Base-by-base conservation (phyloP, 352 stramenopile species). In the Globisporangium camurandrum region DNA sequence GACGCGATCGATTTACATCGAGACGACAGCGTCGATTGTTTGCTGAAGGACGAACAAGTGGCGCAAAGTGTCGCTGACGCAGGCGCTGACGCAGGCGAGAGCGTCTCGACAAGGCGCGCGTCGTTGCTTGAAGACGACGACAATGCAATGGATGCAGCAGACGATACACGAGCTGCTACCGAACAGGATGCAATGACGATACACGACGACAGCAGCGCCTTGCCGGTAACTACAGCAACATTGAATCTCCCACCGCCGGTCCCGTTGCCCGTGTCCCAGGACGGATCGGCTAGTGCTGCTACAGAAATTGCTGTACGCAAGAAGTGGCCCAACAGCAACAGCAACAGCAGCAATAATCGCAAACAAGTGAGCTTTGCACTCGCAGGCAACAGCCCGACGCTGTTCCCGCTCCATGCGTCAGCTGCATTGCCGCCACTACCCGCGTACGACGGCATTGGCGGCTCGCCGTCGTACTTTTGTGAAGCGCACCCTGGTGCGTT, bases 381-480 rank as follows among this genome's bases (percentile, higher is more conserved):
- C 38, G 38, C 30, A 6, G 53, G 46, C 7, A 41, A 52, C 9
- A 51, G 46, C 5, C 39, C 49, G 24, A 57, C 57, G 9, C 28
- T 43, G 22, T 66, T 56, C n/a, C 56, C 55, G 7, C n/a, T n/a
- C n/a, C 59, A 62, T 26, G 37, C 68, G 17, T 57, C 68, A 1
- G 57, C 55, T 3, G 56, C 76, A 16, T 54, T 92, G 9, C 75
- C 78, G n/a, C 78, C 78, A 14, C 51, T 92, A 11, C 81, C 81
- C 70, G 78, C 78, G 6, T 90, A 92, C 54, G 78, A 92, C 56
- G 81, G 78, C 1, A 74, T 88, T 49, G 78, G 78, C 30, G 81
- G 78, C 11, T 92, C 81, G 7, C 81, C 81, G 10, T 88, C 78
- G 0, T 89, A 87, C 37, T 91, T 84, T 51, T 87, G 67, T 51